Evolutionary conservation across 345 rosid species (phyloP), one percentile per base, ranked within the genome.

Genomic region (Clarkia xantiana): DNA sequence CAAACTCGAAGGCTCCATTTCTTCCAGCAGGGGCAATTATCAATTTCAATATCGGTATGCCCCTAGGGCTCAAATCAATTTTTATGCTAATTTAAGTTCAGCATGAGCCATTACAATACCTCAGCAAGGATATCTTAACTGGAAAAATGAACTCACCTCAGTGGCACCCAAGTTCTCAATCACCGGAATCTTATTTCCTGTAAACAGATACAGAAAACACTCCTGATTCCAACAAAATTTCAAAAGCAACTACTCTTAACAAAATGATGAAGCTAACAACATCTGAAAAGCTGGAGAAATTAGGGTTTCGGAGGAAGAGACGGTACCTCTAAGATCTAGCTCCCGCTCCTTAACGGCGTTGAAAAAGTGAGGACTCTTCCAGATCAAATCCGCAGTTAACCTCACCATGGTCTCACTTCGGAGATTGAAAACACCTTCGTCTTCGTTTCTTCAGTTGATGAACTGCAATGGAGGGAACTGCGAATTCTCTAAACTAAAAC

Each of bases 331-430:
- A 59, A 93, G 96, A 70, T 93, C 97, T 49, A 93, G 64, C 66
- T 93, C 99, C 16, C 99, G 82, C 64, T 93, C 99, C 74, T 84
- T 87, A 12, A 93, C 59, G 59, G 99, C 95, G 59, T 93, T 93
- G 84, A 93, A 93, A 77, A 93, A 93, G 60, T 93, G 99, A 62
- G 97, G 94, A 66, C 97, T 75, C 44, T 87, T 93, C 95, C 97
- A 87, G 49, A 93, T 80, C 84, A 93, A 75, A 66, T 93, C 99
- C 44, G 97, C 99, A 8, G 95, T 79, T 48, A 93, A 81, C 67
- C 88, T 93, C 82, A 93, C 99, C 99, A 93, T 93, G 5, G 44
- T 67, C 62, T 13, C 1, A 18, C 17, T 45, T 29, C 39, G 20
- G 13, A 29, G 36, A 29, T 29, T 5, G 36, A 29, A 29, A 7